These are phyloP conservation scores for Lentinula sp. DNA, from an alignment of 768 basidiomycete genomes.

Conservation along the genomic window DNA sequence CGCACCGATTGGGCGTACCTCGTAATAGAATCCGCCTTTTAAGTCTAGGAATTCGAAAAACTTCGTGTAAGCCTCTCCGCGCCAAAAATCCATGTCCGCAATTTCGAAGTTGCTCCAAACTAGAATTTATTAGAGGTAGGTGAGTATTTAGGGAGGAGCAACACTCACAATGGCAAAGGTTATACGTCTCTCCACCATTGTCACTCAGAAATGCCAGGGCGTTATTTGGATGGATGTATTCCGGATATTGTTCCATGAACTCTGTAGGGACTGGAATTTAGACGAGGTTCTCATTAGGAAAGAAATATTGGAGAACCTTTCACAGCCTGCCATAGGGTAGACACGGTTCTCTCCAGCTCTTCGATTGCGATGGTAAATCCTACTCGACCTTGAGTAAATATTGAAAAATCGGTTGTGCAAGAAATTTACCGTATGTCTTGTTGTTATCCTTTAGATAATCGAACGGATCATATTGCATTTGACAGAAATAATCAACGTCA, in stretches of 20 bases:
- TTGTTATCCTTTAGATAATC: slow-evolving; percentile 66
- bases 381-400: slow-evolving; percentile 10
- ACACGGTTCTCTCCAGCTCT: slow-evolving; percentile 55
- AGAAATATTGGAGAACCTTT: slow-evolving; percentile 22
- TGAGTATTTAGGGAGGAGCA: neutral
- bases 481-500: slow-evolving; percentile 56
- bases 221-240: slow-evolving; percentile 42
- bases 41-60: slow-evolving; percentile 62
- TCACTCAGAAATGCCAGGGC: slow-evolving; percentile 51
- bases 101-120: slow-evolving; percentile 69
- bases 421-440: slow-evolving; percentile 34
- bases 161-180: slow-evolving; percentile 45
- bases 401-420: neutral
- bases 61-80: slow-evolving; percentile 53
- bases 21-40: slow-evolving; percentile 67
- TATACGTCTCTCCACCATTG: slow-evolving; percentile 40
- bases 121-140: slow-evolving; percentile 8
- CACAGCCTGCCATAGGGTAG: slow-evolving; percentile 52
- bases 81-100: slow-evolving; percentile 61
- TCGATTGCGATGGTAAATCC: slow-evolving; percentile 55
- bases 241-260: slow-evolving; percentile 45
- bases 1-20: slow-evolving; percentile 29
- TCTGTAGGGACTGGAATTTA: slow-evolving; percentile 26
- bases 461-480: slow-evolving; percentile 63
- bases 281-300: neutral